Conservation (phyloP, 257 asterid species). For the Coffea eugenioides region DNA sequence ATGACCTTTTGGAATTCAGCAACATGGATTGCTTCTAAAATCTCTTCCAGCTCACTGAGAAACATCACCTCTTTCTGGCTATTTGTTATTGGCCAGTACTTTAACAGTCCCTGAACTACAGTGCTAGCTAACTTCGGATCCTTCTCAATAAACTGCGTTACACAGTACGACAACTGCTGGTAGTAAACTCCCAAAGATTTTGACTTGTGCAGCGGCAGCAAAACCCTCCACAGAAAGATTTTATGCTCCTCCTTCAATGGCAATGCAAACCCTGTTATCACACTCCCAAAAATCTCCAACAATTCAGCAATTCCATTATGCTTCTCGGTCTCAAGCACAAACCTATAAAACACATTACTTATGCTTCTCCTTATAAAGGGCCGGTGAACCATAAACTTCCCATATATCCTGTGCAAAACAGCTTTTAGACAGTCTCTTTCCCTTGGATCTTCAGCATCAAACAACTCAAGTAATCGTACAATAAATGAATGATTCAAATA, state of each 20-base stretch:
- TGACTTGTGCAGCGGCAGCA: slow-evolving; percentile 83
- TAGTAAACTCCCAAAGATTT: slow-evolving; percentile 71
- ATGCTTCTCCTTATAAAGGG: slow-evolving; percentile 73
- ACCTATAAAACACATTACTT: slow-evolving; percentile 65
- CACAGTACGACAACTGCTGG: slow-evolving; percentile 78
- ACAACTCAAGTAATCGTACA: slow-evolving; percentile 57
- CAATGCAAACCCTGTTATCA: slow-evolving; percentile 80
- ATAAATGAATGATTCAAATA: slow-evolving; percentile 65
- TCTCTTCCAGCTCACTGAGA: slow-evolving; percentile 82
- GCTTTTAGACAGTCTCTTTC: slow-evolving; percentile 81
- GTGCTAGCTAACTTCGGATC: slow-evolving; percentile 71
- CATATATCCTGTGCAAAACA: slow-evolving; percentile 76
- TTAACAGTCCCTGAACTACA: slow-evolving; percentile 68
- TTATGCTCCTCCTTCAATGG: slow-evolving; percentile 90
- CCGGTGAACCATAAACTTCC: slow-evolving; percentile 77
- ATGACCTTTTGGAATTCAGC: slow-evolving; percentile 70
- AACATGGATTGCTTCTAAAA: slow-evolving; percentile 67
- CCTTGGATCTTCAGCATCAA: slow-evolving; percentile 89
- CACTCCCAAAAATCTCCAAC: slow-evolving; percentile 88
- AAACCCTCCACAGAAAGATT: slow-evolving; percentile 57
- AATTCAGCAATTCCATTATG: slow-evolving; percentile 81
- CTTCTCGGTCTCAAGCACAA: slow-evolving; percentile 66
- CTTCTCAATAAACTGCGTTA: slow-evolving; percentile 73
- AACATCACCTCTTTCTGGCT: slow-evolving; percentile 92
- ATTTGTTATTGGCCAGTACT: slow-evolving; percentile 80